A percentile compares a stretch with the other conserved stretches of the same genome.
Conservation (phyloP, 2,329 filamentous ascomycete genomes). For the Periconia sp. region DNA sequence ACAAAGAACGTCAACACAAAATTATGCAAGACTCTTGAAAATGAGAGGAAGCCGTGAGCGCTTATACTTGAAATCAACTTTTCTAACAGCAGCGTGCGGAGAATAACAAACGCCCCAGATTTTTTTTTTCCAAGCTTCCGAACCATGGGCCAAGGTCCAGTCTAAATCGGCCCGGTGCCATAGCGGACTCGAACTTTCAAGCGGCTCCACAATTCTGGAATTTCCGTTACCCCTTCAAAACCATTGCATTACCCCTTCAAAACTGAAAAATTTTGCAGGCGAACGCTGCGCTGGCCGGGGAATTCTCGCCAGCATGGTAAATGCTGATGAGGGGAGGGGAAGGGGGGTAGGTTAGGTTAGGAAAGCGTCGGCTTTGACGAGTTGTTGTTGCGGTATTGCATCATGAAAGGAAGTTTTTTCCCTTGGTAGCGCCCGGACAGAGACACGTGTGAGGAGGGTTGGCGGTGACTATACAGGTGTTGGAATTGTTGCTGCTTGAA, state of each 20-base stretch:
- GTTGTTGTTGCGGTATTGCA: slow-evolving; percentile 4
- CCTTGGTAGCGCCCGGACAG: slow-evolving; percentile 2
- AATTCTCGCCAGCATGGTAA: not conserved
- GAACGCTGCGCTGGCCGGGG: not conserved
- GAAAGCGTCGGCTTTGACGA: slow-evolving; percentile 29
- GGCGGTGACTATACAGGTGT: no score
- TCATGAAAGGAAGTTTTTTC: slow-evolving; percentile 8
- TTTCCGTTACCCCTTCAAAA: slow-evolving; percentile 40
- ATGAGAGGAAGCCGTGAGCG: slow-evolving; percentile 1
- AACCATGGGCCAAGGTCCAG: no score
- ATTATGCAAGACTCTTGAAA: no score
- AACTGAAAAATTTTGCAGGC: slow-evolving; percentile 46
- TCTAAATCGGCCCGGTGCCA: not conserved
- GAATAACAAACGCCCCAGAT: no score
- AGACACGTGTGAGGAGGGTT: slow-evolving; percentile 9
- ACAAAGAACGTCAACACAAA: slow-evolving; percentile 7
- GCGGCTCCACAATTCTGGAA: slow-evolving; percentile 12
- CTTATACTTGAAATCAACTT: no score
- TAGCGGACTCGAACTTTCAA: not conserved
- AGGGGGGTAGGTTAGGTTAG: slow-evolving; percentile 10
- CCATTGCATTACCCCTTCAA: slow-evolving; percentile 43
- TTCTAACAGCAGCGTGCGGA: no score
- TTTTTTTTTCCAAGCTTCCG: no score
- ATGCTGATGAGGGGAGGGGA: slow-evolving; percentile 1
- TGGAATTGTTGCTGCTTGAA: not conserved